These are phyloP conservation scores for Oropetium thomaeum DNA, from an alignment of 176 grass and related monocot species.

Conservation along the genomic window DNA sequence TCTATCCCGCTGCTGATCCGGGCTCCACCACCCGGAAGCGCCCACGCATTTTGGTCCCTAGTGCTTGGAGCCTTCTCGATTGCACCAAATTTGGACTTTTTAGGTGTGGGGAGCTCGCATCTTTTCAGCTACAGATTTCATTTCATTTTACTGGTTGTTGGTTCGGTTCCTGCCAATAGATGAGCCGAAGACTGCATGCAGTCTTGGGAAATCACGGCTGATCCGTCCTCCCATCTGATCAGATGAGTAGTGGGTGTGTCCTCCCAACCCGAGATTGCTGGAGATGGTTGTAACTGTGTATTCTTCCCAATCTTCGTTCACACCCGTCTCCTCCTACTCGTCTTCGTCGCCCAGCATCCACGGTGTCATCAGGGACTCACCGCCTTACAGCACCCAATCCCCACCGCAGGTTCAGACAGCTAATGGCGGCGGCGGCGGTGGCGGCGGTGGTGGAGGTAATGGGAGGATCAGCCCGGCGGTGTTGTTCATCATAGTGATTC, in stretches of 20 bases:
- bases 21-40: conserved; percentile 38
- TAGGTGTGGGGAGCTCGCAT: conserved; percentile 31
- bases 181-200: conserved; percentile 3
- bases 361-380: conserved; percentile 16
- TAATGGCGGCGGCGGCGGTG: background rate
- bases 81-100: conserved; percentile 43
- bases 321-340: background rate
- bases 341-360: background rate
- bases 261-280: conserved; percentile 32
- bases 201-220: background rate
- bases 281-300: conserved; percentile 38
- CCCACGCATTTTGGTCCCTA: conserved; percentile 24
- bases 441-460: background rate
- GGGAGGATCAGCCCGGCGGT: conserved; percentile 61
- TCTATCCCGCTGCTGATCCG: conserved; percentile 2
- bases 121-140: conserved; percentile 30
- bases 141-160: conserved; percentile 19
- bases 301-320: conserved; percentile 20
- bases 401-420: conserved; percentile 22
- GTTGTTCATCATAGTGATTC: conserved; percentile 63
- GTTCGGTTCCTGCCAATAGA: conserved; percentile 5
- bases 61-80: conserved; percentile 38
- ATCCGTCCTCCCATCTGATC: background rate
- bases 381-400: conserved; percentile 10
- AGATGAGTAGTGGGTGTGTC: conserved; percentile 36